phyloP scores from a whole-genome alignment of 345 rosid species.

The Kernera saxatilis region DNA sequence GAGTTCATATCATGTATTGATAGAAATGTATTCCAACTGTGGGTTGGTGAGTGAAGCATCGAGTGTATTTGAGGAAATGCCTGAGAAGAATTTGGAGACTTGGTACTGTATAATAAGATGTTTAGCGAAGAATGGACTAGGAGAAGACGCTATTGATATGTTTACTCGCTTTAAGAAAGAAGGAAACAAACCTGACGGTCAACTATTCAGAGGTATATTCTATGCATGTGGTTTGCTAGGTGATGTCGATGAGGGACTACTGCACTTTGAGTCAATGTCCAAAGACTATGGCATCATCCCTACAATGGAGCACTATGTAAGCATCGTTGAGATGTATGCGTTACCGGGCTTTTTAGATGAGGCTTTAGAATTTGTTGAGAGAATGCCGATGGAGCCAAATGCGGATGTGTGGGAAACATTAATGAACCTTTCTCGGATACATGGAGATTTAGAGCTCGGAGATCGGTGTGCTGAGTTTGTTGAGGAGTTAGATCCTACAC shows the following conservation, averaged over 20 bases:
- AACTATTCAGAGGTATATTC: conserved; percentile 52
- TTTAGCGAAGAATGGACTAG: conserved; percentile 65
- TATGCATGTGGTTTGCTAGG: conserved; percentile 59
- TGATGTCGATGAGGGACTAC: conserved; percentile 65
- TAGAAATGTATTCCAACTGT: conserved; percentile 70
- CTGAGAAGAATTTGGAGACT: conserved; percentile 43
- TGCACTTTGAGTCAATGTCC: conserved; percentile 68
- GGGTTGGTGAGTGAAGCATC: conserved; percentile 48
- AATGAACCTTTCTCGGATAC: conserved; percentile 70
- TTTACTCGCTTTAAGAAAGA: conserved; percentile 56
- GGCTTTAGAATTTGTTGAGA: conserved; percentile 63
- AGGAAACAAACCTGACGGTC: conserved; percentile 53
- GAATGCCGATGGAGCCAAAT: conserved; percentile 57
- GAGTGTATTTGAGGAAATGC: conserved; percentile 50
- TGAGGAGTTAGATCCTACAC: conserved; percentile 52
- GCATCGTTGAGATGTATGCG: conserved; percentile 67
- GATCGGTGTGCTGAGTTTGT: conserved; percentile 68
- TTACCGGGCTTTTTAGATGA: conserved; percentile 65
- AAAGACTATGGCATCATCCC: conserved; percentile 56
- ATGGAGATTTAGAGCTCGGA: conserved; percentile 74
- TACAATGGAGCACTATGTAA: conserved; percentile 53
- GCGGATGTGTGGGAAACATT: conserved; percentile 68
- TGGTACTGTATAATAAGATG: conserved; percentile 65
- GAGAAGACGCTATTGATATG: conserved; percentile 80
- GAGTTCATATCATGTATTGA: conserved; percentile 38